These are phyloP conservation scores for Lachnellula subtilissima DNA, from an alignment of 2,329 filamentous ascomycete genomes.

Conservation along the genomic window DNA sequence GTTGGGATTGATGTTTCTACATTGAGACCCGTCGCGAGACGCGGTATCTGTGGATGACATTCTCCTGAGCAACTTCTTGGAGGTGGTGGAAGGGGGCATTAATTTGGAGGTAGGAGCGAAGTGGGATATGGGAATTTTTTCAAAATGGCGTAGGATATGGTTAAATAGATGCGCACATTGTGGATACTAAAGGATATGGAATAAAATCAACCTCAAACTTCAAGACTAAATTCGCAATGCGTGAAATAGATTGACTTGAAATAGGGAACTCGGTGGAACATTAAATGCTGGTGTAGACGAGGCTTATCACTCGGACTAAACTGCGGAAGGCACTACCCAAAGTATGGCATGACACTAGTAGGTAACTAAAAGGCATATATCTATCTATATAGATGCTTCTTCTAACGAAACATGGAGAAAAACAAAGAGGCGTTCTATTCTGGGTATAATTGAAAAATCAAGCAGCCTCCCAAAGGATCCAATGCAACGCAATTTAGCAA, in stretches of 20 bases:
- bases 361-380: background rate
- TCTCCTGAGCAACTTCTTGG: background rate
- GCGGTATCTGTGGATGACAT: background rate
- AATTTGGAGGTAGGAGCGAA: background rate
- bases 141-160: no score
- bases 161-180: no score
- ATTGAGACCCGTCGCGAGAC: background rate
- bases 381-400: background rate
- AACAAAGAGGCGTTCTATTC: background rate
- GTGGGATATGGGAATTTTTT: no score
- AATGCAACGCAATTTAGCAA: slow-evolving; percentile 9
- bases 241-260: no score
- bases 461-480: background rate
- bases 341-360: background rate
- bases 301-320: background rate
- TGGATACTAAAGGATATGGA: no score
- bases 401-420: background rate
- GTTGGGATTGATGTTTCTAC: background rate
- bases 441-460: background rate
- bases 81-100: background rate
- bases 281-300: no score
- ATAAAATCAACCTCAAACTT: no score
- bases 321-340: background rate
- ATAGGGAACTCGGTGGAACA: no score
- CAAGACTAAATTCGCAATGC: no score